phyloP scores from a whole-genome alignment of 768 basidiomycete genomes.

The Suillus subalutaceus region DNA sequence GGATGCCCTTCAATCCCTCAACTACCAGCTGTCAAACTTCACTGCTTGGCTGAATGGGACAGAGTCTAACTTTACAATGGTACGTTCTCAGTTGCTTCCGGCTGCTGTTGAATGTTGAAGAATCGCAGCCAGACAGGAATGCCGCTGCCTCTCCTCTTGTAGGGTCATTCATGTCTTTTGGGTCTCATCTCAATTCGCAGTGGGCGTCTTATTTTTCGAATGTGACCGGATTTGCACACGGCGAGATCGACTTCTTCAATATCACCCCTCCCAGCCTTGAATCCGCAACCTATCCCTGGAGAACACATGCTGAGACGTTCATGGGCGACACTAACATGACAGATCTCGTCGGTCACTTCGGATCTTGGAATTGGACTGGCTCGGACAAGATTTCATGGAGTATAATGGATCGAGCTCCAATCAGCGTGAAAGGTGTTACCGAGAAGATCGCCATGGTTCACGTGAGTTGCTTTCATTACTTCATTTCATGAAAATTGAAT shows the following conservation, averaged over 20 bases:
- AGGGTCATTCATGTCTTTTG: conserved; percentile 49
- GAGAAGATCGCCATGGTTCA: conserved; percentile 62
- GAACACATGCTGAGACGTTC: conserved; percentile 48
- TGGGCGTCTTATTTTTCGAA: conserved; percentile 69
- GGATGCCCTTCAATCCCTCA: conserved; percentile 60
- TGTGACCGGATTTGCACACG: conserved; percentile 78
- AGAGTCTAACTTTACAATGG: conserved; percentile 65
- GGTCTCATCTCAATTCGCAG: conserved; percentile 45
- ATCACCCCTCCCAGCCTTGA: conserved; percentile 53
- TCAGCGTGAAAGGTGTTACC: conserved; percentile 39
- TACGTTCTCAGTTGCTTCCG: conserved; percentile 34
- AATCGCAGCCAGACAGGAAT: conserved; percentile 49
- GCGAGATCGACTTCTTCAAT: conserved; percentile 62
- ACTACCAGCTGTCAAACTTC: conserved; percentile 69
- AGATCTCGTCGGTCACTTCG: conserved; percentile 47
- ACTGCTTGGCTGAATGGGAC: conserved; percentile 76
- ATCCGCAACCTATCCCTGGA: conserved; percentile 48
- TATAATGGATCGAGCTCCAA: conserved; percentile 59
- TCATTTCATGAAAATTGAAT: conserved; percentile 9
- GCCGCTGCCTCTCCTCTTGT: conserved; percentile 48
- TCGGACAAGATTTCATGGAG: conserved; percentile 67
- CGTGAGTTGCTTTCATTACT: conserved; percentile 44
- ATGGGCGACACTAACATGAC: conserved; percentile 56
- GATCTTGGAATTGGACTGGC: conserved; percentile 73
- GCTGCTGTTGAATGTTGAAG: conserved; percentile 11